Evolutionary conservation across 2,329 filamentous ascomycete genomes (phyloP).

Genomic region (Sphaceloma murrayae): DNA sequence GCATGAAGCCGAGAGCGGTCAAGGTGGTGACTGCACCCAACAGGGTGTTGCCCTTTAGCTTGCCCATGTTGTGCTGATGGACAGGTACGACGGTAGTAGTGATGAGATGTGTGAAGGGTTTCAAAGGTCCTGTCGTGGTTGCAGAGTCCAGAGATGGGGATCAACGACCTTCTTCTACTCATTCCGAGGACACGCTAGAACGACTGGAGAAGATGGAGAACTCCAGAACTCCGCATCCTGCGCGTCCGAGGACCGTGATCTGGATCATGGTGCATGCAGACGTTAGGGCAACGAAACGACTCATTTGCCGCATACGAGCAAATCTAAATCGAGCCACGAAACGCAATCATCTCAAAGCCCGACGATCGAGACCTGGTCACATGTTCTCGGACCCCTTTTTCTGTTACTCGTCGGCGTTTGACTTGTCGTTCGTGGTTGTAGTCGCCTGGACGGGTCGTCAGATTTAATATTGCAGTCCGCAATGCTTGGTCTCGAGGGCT

Average conservation of each 20-base stretch:
- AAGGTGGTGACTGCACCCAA: conserved; percentile 37
- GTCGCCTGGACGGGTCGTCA: no score
- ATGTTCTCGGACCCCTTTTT: background rate
- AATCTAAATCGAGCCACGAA: no score
- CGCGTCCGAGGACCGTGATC: background rate
- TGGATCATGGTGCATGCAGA: background rate
- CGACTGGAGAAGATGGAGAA: conserved; percentile 16
- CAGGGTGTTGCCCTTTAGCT: conserved; percentile 32
- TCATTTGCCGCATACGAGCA: conserved; percentile 10
- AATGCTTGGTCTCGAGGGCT: background rate
- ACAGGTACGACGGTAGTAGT: no score
- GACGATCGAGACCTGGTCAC: background rate
- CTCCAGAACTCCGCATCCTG: conserved; percentile 7
- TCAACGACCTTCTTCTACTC: conserved; percentile 8
- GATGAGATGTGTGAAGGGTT: background rate
- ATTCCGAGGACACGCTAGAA: conserved; percentile 1
- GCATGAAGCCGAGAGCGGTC: conserved; percentile 40
- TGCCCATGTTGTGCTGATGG: conserved; percentile 18
- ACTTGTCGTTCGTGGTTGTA: no score
- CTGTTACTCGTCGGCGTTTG: conserved; percentile 10
- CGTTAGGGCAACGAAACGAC: conserved; percentile 5
- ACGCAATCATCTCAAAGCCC: conserved; percentile 7
- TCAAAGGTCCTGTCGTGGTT: background rate
- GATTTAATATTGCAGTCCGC: conserved; percentile 7
- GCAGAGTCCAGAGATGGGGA: background rate